phyloP scores from a whole-genome alignment of 2,329 filamentous ascomycete genomes.

The Westerdykella sp. region DNA sequence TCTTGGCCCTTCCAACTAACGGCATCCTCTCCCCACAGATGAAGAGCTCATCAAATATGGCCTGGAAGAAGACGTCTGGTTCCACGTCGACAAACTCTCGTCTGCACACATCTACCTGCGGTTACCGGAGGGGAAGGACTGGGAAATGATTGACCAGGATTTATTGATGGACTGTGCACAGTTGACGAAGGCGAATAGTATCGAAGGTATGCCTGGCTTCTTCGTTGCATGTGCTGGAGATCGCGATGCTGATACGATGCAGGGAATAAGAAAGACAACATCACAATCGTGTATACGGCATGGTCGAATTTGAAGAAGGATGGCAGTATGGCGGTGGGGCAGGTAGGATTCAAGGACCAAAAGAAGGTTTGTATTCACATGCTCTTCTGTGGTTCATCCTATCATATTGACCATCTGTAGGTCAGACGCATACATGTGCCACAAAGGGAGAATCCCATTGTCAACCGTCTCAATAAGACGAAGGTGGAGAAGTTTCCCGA shows the following conservation, averaged over 20 bases:
- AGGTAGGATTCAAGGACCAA: slow-evolving; percentile 88
- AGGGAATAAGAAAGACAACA: slow-evolving; percentile 98
- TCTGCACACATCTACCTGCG: slow-evolving; percentile 95
- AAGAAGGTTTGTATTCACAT: slow-evolving; percentile 51
- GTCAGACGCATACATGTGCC: slow-evolving; percentile 77
- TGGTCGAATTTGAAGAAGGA: slow-evolving; percentile 96
- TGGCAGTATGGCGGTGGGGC: slow-evolving; percentile 89
- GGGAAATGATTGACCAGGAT: slow-evolving; percentile 71
- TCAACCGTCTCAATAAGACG: slow-evolving; percentile 98
- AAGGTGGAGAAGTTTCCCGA: slow-evolving; percentile 83
- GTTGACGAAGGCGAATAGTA: slow-evolving; percentile 96
- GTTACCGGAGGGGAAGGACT: slow-evolving; percentile 68
- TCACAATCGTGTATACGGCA: slow-evolving; percentile 94
- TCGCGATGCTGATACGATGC: neutral
- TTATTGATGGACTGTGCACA: slow-evolving; percentile 88
- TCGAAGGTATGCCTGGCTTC: slow-evolving; percentile 57
- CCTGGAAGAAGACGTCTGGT: slow-evolving; percentile 96
- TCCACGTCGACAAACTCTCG: slow-evolving; percentile 95
- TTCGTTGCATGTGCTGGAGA: no score
- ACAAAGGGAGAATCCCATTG: slow-evolving; percentile 76
- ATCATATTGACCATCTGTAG: slow-evolving; percentile 26
- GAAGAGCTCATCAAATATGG: slow-evolving; percentile 94
- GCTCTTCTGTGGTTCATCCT: neutral
- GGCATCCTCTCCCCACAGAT: slow-evolving; percentile 50
- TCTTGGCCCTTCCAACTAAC: no score